Evolutionary conservation across 345 rosid species (phyloP).

Genomic region (Erodium maritimum): DNA sequence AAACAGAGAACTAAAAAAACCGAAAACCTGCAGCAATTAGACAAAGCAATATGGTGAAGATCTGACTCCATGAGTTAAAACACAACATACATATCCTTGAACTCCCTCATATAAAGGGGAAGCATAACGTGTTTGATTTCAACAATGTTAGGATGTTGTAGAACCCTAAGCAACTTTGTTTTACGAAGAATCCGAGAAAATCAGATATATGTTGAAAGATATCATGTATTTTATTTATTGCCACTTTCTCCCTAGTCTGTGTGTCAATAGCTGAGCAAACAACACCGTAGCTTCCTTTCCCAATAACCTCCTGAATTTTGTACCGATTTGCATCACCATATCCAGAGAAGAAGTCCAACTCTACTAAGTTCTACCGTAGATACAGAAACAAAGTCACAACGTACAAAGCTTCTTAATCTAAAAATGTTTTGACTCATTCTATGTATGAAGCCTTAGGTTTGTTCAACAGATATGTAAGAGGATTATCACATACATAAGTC

Average conservation of each 20-base stretch:
- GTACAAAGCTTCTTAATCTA: too few relatives aligned
- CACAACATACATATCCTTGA: conserved; percentile 28
- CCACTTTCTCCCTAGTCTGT: conserved; percentile 28
- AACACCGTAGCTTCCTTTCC: conserved; percentile 35
- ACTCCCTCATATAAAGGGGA: conserved; percentile 30
- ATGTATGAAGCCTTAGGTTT: too few relatives aligned
- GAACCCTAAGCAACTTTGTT: too few relatives aligned
- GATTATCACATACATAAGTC: too few relatives aligned
- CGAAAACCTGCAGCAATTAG: too few relatives aligned
- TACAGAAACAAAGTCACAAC: neutral
- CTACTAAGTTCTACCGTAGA: conserved; percentile 45
- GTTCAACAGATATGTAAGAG: too few relatives aligned
- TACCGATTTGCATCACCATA: too few relatives aligned
- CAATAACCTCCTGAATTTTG: conserved; percentile 31
- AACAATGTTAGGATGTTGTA: conserved; percentile 30
- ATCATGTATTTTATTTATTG: too few relatives aligned
- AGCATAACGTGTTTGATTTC: conserved; percentile 29
- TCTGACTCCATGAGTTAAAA: conserved; percentile 34
- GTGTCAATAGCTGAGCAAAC: conserved; percentile 32
- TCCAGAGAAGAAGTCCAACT: conserved; percentile 25
- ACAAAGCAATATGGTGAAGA: conserved; percentile 33
- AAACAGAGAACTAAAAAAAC: too few relatives aligned
- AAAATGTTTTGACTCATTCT: too few relatives aligned
- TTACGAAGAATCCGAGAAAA: too few relatives aligned
- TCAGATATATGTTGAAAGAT: too few relatives aligned